phyloP scores from a whole-genome alignment of 345 rosid genomes.

The Cardiospermum halicacabum region DNA sequence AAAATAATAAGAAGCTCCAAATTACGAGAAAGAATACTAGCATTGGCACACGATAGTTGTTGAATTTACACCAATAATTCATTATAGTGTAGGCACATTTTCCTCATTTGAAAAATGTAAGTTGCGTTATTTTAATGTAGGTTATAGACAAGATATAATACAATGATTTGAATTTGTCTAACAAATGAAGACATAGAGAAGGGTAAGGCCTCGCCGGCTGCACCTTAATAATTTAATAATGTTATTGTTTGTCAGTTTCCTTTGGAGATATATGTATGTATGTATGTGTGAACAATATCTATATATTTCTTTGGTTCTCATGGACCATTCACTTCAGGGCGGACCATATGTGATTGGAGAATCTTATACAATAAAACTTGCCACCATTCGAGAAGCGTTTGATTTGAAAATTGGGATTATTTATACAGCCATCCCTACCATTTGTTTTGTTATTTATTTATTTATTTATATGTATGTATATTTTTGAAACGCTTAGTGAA shows the following conservation, averaged over 20 bases:
- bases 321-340: background rate
- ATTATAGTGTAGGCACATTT: background rate
- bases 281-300: background rate
- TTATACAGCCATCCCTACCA: too few species aligned
- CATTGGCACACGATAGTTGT: background rate
- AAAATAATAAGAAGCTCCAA: background rate
- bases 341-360: background rate
- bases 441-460: too few species aligned
- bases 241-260: background rate
- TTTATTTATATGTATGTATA: too few species aligned
- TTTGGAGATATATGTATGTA: background rate
- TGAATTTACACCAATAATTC: background rate
- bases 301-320: background rate
- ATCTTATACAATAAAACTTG: too few species aligned
- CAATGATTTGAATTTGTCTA: background rate
- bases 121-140: too few species aligned
- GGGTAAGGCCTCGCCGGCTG: background rate
- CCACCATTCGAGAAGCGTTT: too few species aligned
- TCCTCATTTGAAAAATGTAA: too few species aligned
- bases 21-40: background rate
- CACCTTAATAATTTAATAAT: background rate
- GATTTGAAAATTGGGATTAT: too few species aligned
- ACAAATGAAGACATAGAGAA: background rate
- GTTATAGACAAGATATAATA: background rate
- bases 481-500: too few species aligned